A percentile compares a stretch with the other conserved stretches of the same genome.
Conservation (phyloP, 805 yeast species). For the Metschnikowia aberdeeniae region DNA sequence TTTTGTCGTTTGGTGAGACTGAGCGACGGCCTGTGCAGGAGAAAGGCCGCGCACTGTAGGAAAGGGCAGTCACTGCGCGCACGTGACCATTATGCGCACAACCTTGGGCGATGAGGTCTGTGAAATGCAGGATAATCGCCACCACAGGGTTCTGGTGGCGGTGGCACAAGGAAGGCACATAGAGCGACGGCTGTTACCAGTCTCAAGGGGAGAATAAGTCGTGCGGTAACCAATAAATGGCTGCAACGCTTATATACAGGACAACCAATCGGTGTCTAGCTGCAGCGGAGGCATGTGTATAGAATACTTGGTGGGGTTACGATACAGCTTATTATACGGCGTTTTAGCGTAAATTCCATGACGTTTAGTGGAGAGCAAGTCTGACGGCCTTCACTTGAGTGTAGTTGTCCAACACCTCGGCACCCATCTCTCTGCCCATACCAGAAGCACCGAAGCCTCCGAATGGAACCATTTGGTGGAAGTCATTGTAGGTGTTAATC, state of each 20-base stretch:
- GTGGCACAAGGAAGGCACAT: no score
- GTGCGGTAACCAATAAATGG: not conserved
- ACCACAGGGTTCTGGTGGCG: no score
- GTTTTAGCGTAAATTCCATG: not conserved
- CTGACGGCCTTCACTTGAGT: conserved; percentile 85
- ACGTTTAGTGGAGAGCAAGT: conserved; percentile 32
- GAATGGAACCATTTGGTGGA: conserved; percentile 84
- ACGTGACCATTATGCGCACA: conserved; percentile 10
- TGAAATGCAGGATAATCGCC: no score
- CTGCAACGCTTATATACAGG: not conserved
- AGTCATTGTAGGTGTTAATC: conserved; percentile 87
- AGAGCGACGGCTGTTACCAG: no score
- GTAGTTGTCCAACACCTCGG: conserved; percentile 80
- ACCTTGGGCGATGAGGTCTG: not conserved
- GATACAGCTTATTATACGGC: no score
- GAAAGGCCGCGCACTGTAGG: conserved; percentile 1
- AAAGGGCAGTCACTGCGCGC: conserved; percentile 17
- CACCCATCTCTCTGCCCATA: conserved; percentile 89
- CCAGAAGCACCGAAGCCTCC: conserved; percentile 93
- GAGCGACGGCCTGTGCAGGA: conserved; percentile 17
- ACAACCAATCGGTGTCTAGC: no score
- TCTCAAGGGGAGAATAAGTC: not conserved
- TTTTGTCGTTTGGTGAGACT: conserved; percentile 15
- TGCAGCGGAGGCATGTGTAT: no score
- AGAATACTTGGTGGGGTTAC: no score